Base-by-base conservation (phyloP, 176 grass and related monocot genomes). In the Thalia dealbata region DNA sequence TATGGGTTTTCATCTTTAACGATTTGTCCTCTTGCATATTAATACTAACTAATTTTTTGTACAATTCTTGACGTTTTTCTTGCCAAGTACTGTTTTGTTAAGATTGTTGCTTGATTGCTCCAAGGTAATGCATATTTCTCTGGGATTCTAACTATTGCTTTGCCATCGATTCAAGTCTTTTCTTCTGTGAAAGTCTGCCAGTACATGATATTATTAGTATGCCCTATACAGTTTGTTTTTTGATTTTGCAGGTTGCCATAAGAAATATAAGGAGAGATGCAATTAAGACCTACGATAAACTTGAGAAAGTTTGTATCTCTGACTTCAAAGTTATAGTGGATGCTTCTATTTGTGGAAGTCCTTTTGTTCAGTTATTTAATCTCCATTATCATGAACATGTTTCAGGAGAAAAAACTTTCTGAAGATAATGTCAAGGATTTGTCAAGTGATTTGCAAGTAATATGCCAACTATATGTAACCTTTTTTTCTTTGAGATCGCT, bases 381-480 rank as follows among this genome's bases (percentile, higher is more conserved):
- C 27, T 81, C 50, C 79, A 61, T 73, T 84, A 45, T 67, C 11
- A 48, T 22, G 61, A 69, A 2, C 14, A 30, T 63, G 80, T 58
- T 67, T 46, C 68, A 99, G 95, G 95, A 93, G 86, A 96, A 99
- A 77, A 99, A 99, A 41, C 87, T 99, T 76, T 90, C 89, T 82
- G 86, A 92, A 86, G 87, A 90, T 88, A 90, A 90, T 64, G 79
- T 84, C 32, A 88, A 84, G 76, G 83, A 90, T 91, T 86, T 92
- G 54, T 92, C 89, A 72, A 78, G 77, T 52, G 89, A 92, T 72
- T 71, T 88, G 60, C 85, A 90, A 62, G 87, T 84, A 81, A 80
- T 18, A 43, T 42, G 18, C 7, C 21, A 22, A 68, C 15, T 44
- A 44, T 64, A 16, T 6, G 10, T 19, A 32, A 5, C 1, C 3